A percentile compares a stretch with the other conserved stretches of the same genome.
Evolutionary conservation across 1,284 basidiomycete species (phyloP).

Genomic region (Calocybe gambosa): DNA sequence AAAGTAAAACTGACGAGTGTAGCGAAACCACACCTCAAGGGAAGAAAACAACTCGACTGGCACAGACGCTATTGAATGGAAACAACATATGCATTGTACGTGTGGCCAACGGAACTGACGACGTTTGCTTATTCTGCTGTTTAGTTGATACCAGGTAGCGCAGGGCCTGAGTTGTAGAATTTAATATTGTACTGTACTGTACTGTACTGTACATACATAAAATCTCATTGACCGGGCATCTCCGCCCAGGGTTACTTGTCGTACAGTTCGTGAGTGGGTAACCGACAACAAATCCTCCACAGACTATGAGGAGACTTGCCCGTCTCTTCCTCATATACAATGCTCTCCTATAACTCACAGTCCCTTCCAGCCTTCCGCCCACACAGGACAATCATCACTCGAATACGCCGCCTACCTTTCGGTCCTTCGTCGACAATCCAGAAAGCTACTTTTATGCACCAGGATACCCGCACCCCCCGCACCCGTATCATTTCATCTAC

Average conservation of each 20-base stretch:
- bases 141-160: constrained; percentile 74
- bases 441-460: neutral
- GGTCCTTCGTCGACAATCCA: constrained; percentile 6
- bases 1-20: constrained; percentile 1
- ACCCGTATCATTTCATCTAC: neutral
- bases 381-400: constrained; percentile 7
- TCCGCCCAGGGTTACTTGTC: constrained; percentile 6
- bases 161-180: constrained; percentile 50
- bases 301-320: constrained; percentile 12
- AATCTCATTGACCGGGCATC: constrained; percentile 10
- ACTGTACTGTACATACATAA: no score
- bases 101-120: neutral
- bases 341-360: neutral
- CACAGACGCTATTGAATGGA: constrained; percentile 92
- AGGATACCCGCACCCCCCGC: neutral
- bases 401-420: constrained; percentile 8
- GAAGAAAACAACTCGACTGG: constrained; percentile 78
- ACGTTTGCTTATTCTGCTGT: constrained; percentile 1
- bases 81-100: constrained; percentile 97
- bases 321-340: constrained; percentile 1
- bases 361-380: neutral
- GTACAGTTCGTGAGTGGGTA: no score
- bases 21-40: constrained; percentile 87
- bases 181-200: neutral
- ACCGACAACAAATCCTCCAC: neutral